Percentiles rank a stretch among this genome's conserved stretches.
Evolutionary conservation across 1,139 yeast species (phyloP).

Genomic region (Nakaseomyces nivariensis): DNA sequence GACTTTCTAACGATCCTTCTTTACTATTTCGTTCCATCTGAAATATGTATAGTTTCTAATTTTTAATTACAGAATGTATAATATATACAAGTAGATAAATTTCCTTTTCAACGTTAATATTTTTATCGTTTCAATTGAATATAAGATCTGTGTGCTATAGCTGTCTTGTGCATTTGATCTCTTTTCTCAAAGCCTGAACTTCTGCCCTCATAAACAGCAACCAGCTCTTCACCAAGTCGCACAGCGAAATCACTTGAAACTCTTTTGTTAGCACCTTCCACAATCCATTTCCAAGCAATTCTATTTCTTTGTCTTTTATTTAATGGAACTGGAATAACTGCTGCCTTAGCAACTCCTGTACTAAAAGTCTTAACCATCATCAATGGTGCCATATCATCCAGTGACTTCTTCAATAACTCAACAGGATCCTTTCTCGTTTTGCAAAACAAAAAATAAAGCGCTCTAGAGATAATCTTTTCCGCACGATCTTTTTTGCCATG

Average conservation of each 20-base stretch:
- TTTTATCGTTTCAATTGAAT: slow-evolving; percentile 35
- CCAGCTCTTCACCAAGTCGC: slow-evolving; percentile 80
- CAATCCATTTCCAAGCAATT: slow-evolving; percentile 81
- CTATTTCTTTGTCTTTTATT: slow-evolving; percentile 75
- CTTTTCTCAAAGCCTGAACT: slow-evolving; percentile 80
- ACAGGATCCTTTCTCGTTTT: slow-evolving; percentile 52
- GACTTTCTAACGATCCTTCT: background rate
- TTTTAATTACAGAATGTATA: slow-evolving; percentile 1
- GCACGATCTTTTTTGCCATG: slow-evolving; percentile 85
- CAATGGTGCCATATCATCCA: slow-evolving; percentile 80
- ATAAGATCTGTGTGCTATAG: slow-evolving; percentile 74
- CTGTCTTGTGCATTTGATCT: slow-evolving; percentile 72
- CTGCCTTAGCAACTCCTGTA: slow-evolving; percentile 79
- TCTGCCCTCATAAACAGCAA: slow-evolving; percentile 67
- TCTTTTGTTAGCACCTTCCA: slow-evolving; percentile 74
- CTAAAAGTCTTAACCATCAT: slow-evolving; percentile 68
- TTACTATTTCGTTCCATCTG: background rate
- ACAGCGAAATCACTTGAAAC: slow-evolving; percentile 76
- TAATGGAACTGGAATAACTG: slow-evolving; percentile 73
- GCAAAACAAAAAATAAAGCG: slow-evolving; percentile 57
- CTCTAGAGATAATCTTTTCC: slow-evolving; percentile 60
- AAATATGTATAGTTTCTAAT: too few relatives aligned
- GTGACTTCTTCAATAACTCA: slow-evolving; percentile 55
- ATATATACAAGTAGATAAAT: slow-evolving; percentile 4
- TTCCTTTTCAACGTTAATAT: background rate